Base-by-base conservation (phyloP, 768 basidiomycete genomes). In the Punctularia strigosozonata region DNA sequence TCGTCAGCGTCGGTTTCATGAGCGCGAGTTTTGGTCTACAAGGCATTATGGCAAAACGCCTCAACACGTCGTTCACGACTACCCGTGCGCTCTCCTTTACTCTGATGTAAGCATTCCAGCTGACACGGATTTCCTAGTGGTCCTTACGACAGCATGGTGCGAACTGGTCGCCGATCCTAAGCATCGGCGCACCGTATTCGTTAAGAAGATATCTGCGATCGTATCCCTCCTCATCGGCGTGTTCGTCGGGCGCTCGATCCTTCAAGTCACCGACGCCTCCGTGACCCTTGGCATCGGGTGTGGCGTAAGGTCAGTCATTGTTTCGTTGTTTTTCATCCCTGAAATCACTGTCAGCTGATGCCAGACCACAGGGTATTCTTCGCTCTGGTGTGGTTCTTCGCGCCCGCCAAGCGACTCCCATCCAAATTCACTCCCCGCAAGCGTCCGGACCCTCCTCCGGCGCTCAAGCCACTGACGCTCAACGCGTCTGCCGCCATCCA, bases 121-220 rank as follows among this genome's bases (percentile, higher is more conserved):
- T n/a, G n/a, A n/a, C n/a, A n/a, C n/a, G n/a, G 24, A 46, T 21
- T 22, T 10, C 15, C 17, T 54, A 77, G 84, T 88, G 46, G 84
- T 89, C 31, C 65, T 91, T 7, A 91, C 88, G 13, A 85, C 83
- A 14, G 72, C 88, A 41, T 91, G 86, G 86, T 85, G 87, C 47
- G 88, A 91, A 49, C 72, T 91, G 35, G 70, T 84, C 69, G 77
- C 78, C 36, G 85, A 88, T 55, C 87, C 87, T 0, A 59, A 72
- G 34, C 76, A 84, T 58, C n/a, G n/a, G n/a, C n/a, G n/a, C n/a
- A n/a, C n/a, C n/a, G n/a, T n/a, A n/a, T n/a, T n/a, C n/a, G n/a
- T n/a, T n/a, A n/a, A n/a, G n/a, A 77, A 78, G 52, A 51, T 76
- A 32, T 63, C 83, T 49, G 85, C 76, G 3, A 75, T 82, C 39